These are phyloP conservation scores for Isatis tinctoria DNA, from an alignment of 345 rosid species.

Conservation along the genomic window DNA sequence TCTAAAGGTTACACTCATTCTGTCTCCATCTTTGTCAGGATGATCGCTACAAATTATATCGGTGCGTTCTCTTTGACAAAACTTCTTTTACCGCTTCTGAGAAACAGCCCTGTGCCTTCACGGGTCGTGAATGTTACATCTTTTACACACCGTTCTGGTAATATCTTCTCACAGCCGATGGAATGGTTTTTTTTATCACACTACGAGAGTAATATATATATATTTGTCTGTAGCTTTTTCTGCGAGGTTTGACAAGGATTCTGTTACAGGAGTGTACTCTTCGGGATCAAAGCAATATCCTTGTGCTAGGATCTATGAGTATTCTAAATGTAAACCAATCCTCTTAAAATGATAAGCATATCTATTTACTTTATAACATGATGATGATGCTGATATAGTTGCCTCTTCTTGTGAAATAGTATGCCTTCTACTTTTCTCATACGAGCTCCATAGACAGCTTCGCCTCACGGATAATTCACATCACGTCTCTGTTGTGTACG, in stretches of 20 bases:
- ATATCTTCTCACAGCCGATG: not conserved
- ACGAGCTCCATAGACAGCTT: slow-evolving; percentile 67
- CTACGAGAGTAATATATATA: not conserved
- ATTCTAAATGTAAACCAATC: slow-evolving; percentile 68
- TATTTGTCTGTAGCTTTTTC: slow-evolving; percentile 38
- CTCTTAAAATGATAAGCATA: not conserved
- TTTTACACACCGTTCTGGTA: slow-evolving; percentile 82
- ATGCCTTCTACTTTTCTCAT: slow-evolving; percentile 69
- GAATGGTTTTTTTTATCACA: not conserved
- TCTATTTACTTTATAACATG: not conserved
- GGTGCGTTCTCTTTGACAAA: slow-evolving; percentile 73
- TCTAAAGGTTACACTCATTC: not conserved
- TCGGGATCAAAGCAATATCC: slow-evolving; percentile 51
- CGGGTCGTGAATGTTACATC: slow-evolving; percentile 88
- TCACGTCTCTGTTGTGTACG: slow-evolving; percentile 71
- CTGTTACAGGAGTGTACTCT: slow-evolving; percentile 53
- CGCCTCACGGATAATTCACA: slow-evolving; percentile 40
- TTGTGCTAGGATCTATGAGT: slow-evolving; percentile 56
- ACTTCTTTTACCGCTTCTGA: slow-evolving; percentile 72
- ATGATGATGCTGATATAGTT: slow-evolving; percentile 8
- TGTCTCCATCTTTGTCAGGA: slow-evolving; percentile 45
- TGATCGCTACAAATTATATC: slow-evolving; percentile 79
- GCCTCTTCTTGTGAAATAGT: slow-evolving; percentile 40
- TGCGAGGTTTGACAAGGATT: slow-evolving; percentile 50
- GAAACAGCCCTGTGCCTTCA: slow-evolving; percentile 70